These are phyloP conservation scores for Sphagnum magellanicum DNA, from an alignment of 228 moss, liverwort and hornwort genomes.

Conservation along the genomic window DNA sequence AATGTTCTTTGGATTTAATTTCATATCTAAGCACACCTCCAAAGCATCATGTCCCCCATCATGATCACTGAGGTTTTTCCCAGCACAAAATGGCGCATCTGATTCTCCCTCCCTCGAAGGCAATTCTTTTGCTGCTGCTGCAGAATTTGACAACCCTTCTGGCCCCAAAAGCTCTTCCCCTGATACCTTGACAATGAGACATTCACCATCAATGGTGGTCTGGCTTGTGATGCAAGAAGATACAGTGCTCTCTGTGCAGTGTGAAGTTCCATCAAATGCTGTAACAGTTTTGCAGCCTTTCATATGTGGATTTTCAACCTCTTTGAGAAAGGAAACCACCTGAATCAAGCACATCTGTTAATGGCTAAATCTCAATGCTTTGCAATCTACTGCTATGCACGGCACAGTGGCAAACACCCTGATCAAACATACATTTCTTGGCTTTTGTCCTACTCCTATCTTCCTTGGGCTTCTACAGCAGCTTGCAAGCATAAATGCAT, in stretches of 20 bases:
- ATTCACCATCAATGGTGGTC: constrained; percentile 11
- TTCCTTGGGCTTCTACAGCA: too few species aligned
- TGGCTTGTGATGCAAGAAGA: constrained; percentile 27
- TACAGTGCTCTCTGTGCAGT: constrained; percentile 1
- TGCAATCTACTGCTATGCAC: too few species aligned
- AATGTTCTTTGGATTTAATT: background rate
- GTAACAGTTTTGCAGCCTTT: constrained; percentile 32
- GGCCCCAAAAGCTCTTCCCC: background rate
- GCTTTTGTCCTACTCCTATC: too few species aligned
- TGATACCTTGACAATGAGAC: background rate
- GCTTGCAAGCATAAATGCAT: too few species aligned
- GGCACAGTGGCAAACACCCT: too few species aligned
- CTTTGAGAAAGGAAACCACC: constrained; percentile 45
- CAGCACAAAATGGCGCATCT: too few species aligned
- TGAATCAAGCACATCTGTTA: constrained; percentile 5
- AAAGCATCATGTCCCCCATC: background rate
- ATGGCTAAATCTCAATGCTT: background rate
- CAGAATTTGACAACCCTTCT: background rate
- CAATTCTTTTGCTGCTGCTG: background rate
- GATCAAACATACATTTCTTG: too few species aligned
- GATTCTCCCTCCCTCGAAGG: background rate
- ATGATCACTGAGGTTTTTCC: background rate
- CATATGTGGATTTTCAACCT: constrained; percentile 32
- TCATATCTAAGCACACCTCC: background rate
- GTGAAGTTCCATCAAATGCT: constrained; percentile 31